phyloP scores from a whole-genome alignment of 2,329 filamentous ascomycete genomes.

The Diaporthe citrichinensis region DNA sequence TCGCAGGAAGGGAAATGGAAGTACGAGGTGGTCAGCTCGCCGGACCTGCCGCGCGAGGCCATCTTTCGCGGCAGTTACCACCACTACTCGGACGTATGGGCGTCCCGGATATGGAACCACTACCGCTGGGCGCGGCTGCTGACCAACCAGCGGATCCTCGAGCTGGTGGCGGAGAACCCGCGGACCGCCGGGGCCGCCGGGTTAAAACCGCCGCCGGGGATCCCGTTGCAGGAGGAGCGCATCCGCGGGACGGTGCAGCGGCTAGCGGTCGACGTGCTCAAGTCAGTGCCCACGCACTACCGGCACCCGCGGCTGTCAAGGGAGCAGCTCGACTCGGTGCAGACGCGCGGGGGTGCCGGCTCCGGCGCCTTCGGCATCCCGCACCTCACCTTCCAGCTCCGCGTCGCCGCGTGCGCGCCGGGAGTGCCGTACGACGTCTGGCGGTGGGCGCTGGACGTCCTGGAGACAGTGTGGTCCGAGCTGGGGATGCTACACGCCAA shows the following conservation, averaged over 20 bases:
- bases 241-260: conserved; percentile 54
- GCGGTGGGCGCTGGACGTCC: conserved; percentile 59
- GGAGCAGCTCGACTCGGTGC: conserved; percentile 49
- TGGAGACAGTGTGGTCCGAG: conserved; percentile 64
- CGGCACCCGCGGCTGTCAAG: conserved; percentile 60
- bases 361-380: conserved; percentile 64
- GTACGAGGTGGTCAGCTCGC: conserved; percentile 51
- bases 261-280: conserved; percentile 60
- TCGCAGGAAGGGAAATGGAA: conserved; percentile 54
- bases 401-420: conserved; percentile 61
- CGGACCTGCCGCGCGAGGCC: conserved; percentile 54
- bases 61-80: conserved; percentile 69
- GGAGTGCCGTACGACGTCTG: conserved; percentile 59
- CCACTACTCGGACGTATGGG: conserved; percentile 67
- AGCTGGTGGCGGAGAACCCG: conserved; percentile 56
- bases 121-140: conserved; percentile 72
- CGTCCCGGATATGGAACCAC: conserved; percentile 70
- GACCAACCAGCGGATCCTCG: conserved; percentile 64
- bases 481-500: conserved; percentile 67
- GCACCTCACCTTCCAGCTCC: conserved; percentile 63
- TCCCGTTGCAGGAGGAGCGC: conserved; percentile 47
- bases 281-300: conserved; percentile 65
- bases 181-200: conserved; percentile 53
- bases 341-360: conserved; percentile 55
- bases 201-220: conserved; percentile 38